Conservation (phyloP, 257 asterid genomes). For the Paulownia fortunei region DNA sequence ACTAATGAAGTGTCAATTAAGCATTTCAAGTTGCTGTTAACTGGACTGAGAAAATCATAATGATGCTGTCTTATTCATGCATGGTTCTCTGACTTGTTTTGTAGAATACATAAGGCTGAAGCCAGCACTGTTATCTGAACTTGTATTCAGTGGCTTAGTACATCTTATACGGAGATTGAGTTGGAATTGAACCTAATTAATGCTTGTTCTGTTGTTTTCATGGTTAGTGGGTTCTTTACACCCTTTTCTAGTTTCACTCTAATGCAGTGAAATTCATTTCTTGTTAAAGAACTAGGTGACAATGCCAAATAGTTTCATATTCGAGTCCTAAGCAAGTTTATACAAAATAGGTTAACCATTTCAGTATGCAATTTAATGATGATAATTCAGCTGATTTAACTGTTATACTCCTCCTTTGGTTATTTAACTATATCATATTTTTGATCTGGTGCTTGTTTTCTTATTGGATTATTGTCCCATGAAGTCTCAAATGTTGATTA, state of each 20-base stretch:
- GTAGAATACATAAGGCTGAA: neutral
- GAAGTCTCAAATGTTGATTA: constrained; percentile 32
- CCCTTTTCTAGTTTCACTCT: neutral
- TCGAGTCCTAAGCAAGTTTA: neutral
- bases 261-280: neutral
- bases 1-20: neutral
- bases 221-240: neutral
- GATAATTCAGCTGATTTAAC: constrained; percentile 2
- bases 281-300: neutral
- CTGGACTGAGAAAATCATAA: neutral
- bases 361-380: constrained; percentile 4
- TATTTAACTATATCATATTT: constrained; percentile 5
- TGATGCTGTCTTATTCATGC: neutral
- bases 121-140: neutral
- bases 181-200: neutral
- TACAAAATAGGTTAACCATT: neutral
- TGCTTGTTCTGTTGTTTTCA: neutral
- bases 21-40: neutral
- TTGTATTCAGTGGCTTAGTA: neutral
- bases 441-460: constrained; percentile 24
- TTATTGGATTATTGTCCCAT: neutral
- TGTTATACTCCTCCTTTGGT: neutral
- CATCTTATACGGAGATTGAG: neutral
- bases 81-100: neutral
- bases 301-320: neutral